Evolutionary conservation across 1,139 yeast species (phyloP), one percentile per base, ranked within the genome.

Genomic region (Hansenula sp.): DNA sequence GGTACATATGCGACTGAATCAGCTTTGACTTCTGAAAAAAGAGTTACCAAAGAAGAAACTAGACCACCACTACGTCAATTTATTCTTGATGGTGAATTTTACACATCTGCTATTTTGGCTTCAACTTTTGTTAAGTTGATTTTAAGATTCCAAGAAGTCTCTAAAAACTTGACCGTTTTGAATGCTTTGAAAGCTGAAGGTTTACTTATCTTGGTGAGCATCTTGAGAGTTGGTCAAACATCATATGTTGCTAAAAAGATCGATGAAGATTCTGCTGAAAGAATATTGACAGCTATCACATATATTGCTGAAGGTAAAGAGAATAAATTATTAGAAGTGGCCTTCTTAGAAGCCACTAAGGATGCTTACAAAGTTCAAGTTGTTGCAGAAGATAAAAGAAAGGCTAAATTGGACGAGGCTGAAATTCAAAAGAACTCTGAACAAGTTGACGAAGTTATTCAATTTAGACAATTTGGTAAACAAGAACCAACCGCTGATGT

Each of bases 1-100:
- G 99, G 99, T 55, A 94, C 99, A 1, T 94, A 94, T 68, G 99
- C 99, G 28, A 86, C 97, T 29, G 99, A 94, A 66, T 84, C 82
- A 56, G 97, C 98, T 0, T 74, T 89, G 47, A 80, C 87, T 5
- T 69, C 77, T 13, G 60, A 60, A 25, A 54, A 50, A 43, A 58
- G 41, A 40, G 52, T 43, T 13, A 55, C 55, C n/a, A 73, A 71
- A 41, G 59, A 60, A 7, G 63, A 62, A n/a, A 66, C 72, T 33
- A 77, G 74, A 54, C 90, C 94, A 33, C 89, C 96, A 42, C 70
- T 94, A 54, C 85, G 99, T 62, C 79, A 82, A 51, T 79, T 90
- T 45, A 79, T 94, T 48, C 72, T 91, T 50, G 82, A 77, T 42
- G 98, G 99, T 49, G 96, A 93, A 60, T 91, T 85, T 67, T 93